These are phyloP conservation scores for Xanthoceras sorbifolium DNA, from an alignment of 345 rosid genomes.

Conservation along the genomic window DNA sequence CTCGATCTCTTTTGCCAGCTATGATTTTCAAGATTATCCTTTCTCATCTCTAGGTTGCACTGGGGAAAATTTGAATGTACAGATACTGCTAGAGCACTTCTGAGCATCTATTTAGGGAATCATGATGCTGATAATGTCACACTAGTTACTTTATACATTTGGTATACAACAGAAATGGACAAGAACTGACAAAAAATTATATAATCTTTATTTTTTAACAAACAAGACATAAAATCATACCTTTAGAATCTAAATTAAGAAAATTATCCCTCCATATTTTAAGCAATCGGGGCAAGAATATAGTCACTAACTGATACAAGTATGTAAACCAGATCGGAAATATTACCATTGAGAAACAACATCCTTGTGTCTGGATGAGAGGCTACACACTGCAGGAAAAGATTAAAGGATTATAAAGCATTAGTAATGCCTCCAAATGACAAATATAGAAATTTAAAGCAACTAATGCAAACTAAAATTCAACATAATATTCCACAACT, in stretches of 20 bases:
- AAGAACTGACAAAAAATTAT: too few species aligned
- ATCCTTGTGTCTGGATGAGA: slow-evolving; percentile 96
- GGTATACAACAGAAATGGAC: too few species aligned
- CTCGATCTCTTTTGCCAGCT: too few species aligned
- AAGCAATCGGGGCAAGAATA: slow-evolving; percentile 11
- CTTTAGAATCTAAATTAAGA: not conserved
- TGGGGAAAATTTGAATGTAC: too few species aligned
- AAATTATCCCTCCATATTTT: not conserved
- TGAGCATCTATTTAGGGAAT: too few species aligned
- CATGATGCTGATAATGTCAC: too few species aligned
- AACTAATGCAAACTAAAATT: not conserved
- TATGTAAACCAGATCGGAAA: slow-evolving; percentile 25
- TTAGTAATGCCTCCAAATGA: slow-evolving; percentile 21
- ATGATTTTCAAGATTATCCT: too few species aligned
- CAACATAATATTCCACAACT: not conserved
- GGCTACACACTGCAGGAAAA: slow-evolving; percentile 88
- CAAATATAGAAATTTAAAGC: not conserved
- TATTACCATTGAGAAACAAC: slow-evolving; percentile 84
- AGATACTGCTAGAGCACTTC: too few species aligned
- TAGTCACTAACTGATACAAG: not conserved
- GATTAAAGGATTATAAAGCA: slow-evolving; percentile 7
- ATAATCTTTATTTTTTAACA: too few species aligned
- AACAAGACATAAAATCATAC: not conserved
- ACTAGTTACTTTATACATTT: too few species aligned
- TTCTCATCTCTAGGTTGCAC: too few species aligned